phyloP scores from a whole-genome alignment of 2,329 filamentous ascomycete species.

The Exserohilum rostratum region DNA sequence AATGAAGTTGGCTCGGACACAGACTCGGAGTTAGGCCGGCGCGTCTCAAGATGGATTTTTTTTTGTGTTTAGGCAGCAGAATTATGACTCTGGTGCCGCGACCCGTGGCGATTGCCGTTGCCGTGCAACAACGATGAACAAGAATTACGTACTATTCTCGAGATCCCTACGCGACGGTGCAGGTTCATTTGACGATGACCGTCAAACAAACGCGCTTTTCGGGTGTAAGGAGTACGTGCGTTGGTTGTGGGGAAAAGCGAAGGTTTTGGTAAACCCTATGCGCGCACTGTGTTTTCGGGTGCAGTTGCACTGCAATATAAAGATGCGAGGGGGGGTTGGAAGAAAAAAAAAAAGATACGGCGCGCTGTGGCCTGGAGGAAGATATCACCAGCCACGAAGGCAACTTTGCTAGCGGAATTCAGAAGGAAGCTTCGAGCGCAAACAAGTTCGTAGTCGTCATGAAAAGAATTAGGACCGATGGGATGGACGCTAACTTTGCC shows the following conservation, averaged over 20 bases:
- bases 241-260: conserved; percentile 19
- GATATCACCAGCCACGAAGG: conserved; percentile 31
- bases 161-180: conserved; percentile 67
- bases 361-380: conserved; percentile 36
- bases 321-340: conserved; percentile 4
- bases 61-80: conserved; percentile 26
- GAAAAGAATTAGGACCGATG: conserved; percentile 17
- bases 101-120: conserved; percentile 4
- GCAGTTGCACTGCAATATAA: conserved; percentile 13
- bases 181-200: conserved; percentile 99
- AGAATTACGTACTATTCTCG: conserved; percentile 65
- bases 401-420: conserved; percentile 34
- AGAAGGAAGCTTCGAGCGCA: conserved; percentile 36
- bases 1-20: conserved; percentile 23
- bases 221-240: conserved; percentile 35
- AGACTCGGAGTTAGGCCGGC: conserved; percentile 19
- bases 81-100: conserved; percentile 20
- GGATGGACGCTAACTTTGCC: conserved; percentile 18
- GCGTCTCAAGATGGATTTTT: conserved; percentile 10
- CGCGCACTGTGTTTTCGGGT: conserved; percentile 11
- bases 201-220: conserved; percentile 84
- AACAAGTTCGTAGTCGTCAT: conserved; percentile 32
- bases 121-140: conserved; percentile 3
- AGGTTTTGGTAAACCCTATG: conserved; percentile 21
- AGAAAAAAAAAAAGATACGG: conserved; percentile 22